Conservation (phyloP, 768 basidiomycete genomes). For the Cystofilobasidium macerans region DNA sequence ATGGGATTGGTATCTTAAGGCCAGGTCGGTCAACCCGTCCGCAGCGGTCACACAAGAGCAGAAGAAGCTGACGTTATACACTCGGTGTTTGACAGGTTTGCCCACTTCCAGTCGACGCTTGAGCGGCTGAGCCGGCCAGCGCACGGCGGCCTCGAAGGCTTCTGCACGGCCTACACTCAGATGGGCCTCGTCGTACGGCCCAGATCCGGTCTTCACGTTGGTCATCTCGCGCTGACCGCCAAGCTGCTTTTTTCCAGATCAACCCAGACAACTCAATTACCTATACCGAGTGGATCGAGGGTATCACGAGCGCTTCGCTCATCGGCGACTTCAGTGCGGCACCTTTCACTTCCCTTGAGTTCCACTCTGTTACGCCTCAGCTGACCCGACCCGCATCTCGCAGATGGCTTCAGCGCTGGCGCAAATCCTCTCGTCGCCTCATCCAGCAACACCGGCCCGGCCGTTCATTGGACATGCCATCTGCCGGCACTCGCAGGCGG, state of each 20-base stretch:
- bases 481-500: conserved; percentile 12
- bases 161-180: conserved; percentile 3
- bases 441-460: not conserved
- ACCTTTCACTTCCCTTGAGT: not conserved
- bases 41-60: no score
- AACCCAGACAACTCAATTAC: conserved; percentile 19
- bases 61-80: not conserved
- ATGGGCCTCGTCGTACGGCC: conserved; percentile 15
- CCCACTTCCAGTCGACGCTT: conserved; percentile 14
- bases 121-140: not conserved
- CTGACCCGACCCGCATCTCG: not conserved
- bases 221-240: no score
- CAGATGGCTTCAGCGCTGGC: conserved; percentile 1
- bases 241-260: not conserved
- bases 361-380: not conserved
- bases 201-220: fast-evolving
- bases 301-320: conserved; percentile 6
- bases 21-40: conserved; percentile 3
- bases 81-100: not conserved
- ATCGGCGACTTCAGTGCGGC: conserved; percentile 24
- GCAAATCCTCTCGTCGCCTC: conserved; percentile 2
- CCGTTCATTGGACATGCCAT: conserved; percentile 5
- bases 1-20: conserved; percentile 24
- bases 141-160: conserved; percentile 12
- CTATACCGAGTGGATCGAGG: conserved; percentile 23